Evolutionary conservation across 2,329 filamentous ascomycete species (phyloP), one percentile per base, ranked within the genome.

Genomic region (Paracorniculantispora psalliotae): DNA sequence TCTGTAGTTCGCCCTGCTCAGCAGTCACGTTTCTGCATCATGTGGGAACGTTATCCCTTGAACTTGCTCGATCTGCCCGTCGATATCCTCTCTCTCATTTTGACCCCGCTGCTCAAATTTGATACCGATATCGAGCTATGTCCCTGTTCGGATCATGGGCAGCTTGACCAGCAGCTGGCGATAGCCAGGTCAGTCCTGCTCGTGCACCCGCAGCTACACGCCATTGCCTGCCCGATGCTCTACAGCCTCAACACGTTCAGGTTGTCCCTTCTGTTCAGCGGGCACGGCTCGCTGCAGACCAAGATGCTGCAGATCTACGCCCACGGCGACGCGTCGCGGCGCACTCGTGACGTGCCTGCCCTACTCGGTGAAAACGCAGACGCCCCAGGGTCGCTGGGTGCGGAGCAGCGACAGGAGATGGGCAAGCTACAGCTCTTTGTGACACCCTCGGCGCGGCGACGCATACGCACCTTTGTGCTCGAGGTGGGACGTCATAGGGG

Each of bases 41-140:
- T 51, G 48, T 15, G 21, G 17, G 17, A n/a, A 25, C 15, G 10
- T 21, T 47, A 37, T 6, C 47, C 48, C 19, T 35, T 70, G 39
- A 67, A 71, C 50, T 59, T 73, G 6, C 67, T 73, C 4, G 71
- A 73, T 37, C 66, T 73, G 2, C 71, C 71, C 3, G 63, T 72
- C 59, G 71, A 73, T 48, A 62, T 73, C 15, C 60, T 73, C 44
- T 63, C 65, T 41, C 63, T 71, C 48, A 70, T 73, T 41, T 63
- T 72, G 4, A 57, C 59, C 4, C 68, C 67, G 6, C 67, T 73
- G 19, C 62, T 73, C 43, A 68, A 63, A 15, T 63, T 67, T 13
- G 58, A 61, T 10, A 46, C 56, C 2, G 57, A 60, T 13, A 67
- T 72, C 43, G 48, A 62, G 4, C 63, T 73, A 21, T 73, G 71